Evolutionary conservation across 2,329 filamentous ascomycete species (phyloP), one percentile per base, ranked within the genome.

Genomic region (Fusarium solani-melongenae): DNA sequence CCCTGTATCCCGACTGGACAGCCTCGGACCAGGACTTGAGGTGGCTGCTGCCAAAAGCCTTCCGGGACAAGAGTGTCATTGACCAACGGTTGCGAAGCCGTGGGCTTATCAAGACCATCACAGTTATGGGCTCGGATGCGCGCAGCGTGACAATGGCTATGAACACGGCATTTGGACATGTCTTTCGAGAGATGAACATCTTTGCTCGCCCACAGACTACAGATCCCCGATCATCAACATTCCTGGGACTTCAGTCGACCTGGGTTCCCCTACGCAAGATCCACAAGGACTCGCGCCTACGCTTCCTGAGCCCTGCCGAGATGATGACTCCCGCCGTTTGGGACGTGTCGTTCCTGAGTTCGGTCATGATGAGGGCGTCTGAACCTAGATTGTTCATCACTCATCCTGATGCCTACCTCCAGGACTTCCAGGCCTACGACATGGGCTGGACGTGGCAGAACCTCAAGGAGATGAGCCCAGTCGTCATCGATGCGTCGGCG

Each of bases 181-280:
- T 92, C 2, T 84, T 90, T 66, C 83, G 82, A 77, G 84, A 82
- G 57, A 87, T 85, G 82, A 78, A 79, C 56, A 78, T 83, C 17
- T 71, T 71, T n/a, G 72, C 82, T 11, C 78, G 80, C 7, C 73
- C 78, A 0, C 75, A 77, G 20, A 71, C 77, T 5, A 67, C 73
- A 7, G 77, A 79, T 36, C 76, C 76, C 9, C 76, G 78, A 6
- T 78, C 83, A 12, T 76, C 82, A 6, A 84, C 84, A 44, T 90
- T 88, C 61, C 83, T 91, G 22, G 93, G 91, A 7, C 84, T 95
- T 20, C 87, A 88, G 62, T 91, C 92, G 49, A 82, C 89, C 0
- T 94, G 93, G 88, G 88, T 95, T n/a, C 93, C 93, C 6, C 84
- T 96, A 20, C 89, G 93, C 59, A 95, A 95, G 80, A 84, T 94